phyloP scores from a whole-genome alignment of 2,329 filamentous ascomycete species.

The Penicillium sp. region DNA sequence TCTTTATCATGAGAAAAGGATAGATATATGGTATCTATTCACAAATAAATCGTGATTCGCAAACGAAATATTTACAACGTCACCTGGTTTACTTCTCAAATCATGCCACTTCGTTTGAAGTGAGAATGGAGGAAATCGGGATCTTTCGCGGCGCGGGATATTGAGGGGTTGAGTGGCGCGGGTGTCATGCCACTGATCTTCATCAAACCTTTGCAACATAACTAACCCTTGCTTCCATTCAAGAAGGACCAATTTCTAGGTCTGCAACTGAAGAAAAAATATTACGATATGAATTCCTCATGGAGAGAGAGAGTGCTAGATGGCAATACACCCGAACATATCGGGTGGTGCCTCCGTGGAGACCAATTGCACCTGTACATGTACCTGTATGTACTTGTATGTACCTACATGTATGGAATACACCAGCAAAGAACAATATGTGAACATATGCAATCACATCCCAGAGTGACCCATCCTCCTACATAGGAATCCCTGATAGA shows the following conservation, averaged over 20 bases:
- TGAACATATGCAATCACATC: neutral
- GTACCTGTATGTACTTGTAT: no score
- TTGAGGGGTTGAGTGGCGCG: neutral
- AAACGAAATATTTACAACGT: neutral
- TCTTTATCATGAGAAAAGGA: neutral
- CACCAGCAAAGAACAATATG: neutral
- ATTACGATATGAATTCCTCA: neutral
- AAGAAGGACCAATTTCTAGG: neutral
- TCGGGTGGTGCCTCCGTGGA: neutral
- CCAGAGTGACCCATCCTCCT: neutral
- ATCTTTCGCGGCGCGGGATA: neutral
- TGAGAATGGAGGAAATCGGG: neutral
- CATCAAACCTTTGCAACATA: neutral
- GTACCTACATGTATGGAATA: neutral
- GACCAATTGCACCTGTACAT: neutral
- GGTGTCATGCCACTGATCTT: constrained; percentile 3
- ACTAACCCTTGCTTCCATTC: neutral
- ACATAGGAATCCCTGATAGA: neutral
- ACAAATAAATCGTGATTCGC: neutral
- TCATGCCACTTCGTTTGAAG: constrained; percentile 1
- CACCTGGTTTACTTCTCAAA: neutral
- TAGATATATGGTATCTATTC: neutral
- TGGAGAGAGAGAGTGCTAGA: neutral
- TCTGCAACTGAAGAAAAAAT: neutral
- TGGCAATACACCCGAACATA: neutral